Evolutionary conservation across 1,139 yeast species (phyloP), one percentile per base, ranked within the genome.

Genomic region (Arxiozyma bovina): DNA sequence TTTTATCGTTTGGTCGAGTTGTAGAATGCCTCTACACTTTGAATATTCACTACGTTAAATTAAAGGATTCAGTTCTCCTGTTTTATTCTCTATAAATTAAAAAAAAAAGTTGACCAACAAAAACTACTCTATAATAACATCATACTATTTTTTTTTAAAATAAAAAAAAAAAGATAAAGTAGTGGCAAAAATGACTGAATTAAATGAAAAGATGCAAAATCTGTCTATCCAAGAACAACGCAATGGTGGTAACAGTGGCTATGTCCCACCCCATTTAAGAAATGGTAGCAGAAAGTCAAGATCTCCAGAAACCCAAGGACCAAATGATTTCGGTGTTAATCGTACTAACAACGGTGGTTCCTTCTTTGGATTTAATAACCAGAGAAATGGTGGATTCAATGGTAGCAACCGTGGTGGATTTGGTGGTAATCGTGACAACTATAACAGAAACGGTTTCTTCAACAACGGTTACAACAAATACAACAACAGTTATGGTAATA

Each of bases 191-290:
- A 75, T 75, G 77, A 69, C 77, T 61, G 78, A 77, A 56, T 65
- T 77, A 64, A 67, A 76, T 58, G 69, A 75, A 59, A 73, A 74
- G 60, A 68, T 78, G 70, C 72, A 75, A 58, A 73, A 75, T 54
- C 62, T 78, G 64, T 71, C 68, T 65, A 69, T 77, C 55, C 53
- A 52, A 43, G 22, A 30, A 41, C 25, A 17, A 34, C 11, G n/a
- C 17, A 43, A 45, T 22, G 62, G 59, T 54, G 60, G 58, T 42
- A 60, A 61, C 50, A 56, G 63, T 55, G 63, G 73, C 48, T 85
- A 85, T 71, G 86, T 83, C 48, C 91, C 91, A 57, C 91, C 91
- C 61, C 89, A 83, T 71, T 76, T 81, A 63, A 77, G 85, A 64
- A 56, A 60, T 40, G 54, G 53, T 49, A 25, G 15, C 50, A 51